Percentiles rank a stretch among this genome's conserved stretches.
phyloP scores from a whole-genome alignment of 108 stramenopile genomes.

The Nitzschia putrida region DNA sequence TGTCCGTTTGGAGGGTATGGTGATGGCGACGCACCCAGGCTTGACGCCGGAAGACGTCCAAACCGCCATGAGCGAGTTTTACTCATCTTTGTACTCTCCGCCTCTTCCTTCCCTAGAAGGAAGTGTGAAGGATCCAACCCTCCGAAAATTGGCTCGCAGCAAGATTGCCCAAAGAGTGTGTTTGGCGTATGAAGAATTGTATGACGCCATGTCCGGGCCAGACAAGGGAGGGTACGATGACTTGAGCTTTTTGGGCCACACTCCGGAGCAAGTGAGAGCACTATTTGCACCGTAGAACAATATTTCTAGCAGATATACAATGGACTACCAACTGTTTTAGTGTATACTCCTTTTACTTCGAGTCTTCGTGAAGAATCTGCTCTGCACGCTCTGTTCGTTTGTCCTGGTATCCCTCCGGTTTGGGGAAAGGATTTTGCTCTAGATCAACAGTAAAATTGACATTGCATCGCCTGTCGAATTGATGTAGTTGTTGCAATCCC shows the following conservation, averaged over 20 bases:
- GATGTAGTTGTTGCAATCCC: conserved; percentile 71
- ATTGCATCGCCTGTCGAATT: conserved; percentile 63
- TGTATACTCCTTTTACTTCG: neutral
- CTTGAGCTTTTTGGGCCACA: conserved; percentile 70
- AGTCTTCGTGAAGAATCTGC: conserved; percentile 17
- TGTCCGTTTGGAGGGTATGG: conserved; percentile 66
- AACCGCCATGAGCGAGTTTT: conserved; percentile 73
- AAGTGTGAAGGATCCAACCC: conserved; percentile 72
- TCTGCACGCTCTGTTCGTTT: conserved; percentile 30
- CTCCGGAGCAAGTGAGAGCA: conserved; percentile 74
- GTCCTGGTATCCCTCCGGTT: conserved; percentile 50
- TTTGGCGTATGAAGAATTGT: conserved; percentile 54
- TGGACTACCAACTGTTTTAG: neutral
- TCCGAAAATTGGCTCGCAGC: conserved; percentile 67
- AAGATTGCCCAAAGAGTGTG: conserved; percentile 68
- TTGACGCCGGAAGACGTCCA: conserved; percentile 60
- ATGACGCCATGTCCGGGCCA: conserved; percentile 42
- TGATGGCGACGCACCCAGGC: conserved; percentile 79
- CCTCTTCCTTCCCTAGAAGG: conserved; percentile 80
- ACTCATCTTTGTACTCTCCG: conserved; percentile 76
- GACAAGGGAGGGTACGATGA: conserved; percentile 79
- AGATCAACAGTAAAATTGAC: conserved; percentile 74
- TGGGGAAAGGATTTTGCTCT: conserved; percentile 88
- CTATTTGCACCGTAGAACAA: conserved; percentile 52
- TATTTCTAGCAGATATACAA: neutral